These are phyloP conservation scores for Basipetospora chlamydospora DNA, from an alignment of 2,329 filamentous ascomycete genomes.

Conservation along the genomic window DNA sequence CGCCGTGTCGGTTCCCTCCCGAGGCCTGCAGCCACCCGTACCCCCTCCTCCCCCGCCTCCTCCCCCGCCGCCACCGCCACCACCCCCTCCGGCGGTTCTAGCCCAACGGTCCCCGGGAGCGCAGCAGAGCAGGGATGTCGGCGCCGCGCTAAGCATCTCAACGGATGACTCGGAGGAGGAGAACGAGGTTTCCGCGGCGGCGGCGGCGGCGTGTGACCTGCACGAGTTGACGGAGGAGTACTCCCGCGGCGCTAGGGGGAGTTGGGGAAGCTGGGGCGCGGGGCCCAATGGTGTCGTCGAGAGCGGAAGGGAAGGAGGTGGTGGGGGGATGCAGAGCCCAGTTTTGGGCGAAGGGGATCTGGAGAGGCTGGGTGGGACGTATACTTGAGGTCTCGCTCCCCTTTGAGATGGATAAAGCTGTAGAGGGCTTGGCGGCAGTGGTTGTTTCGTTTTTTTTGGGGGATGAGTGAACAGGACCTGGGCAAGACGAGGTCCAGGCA, in stretches of 20 bases:
- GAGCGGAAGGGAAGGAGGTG: slow-evolving; percentile 4
- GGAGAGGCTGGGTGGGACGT: slow-evolving; percentile 15
- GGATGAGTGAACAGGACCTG: no score
- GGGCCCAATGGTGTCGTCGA: slow-evolving; percentile 7
- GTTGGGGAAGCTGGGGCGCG: slow-evolving; percentile 19
- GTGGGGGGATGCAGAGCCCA: slow-evolving; percentile 7
- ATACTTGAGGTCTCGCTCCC: no score
- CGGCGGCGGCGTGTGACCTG: slow-evolving; percentile 15
- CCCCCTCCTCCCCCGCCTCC: neutral
- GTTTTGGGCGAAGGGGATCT: slow-evolving; percentile 13
- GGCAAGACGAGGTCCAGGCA: no score
- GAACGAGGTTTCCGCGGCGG: no score
- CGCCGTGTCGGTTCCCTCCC: neutral
- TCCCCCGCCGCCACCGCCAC: no score
- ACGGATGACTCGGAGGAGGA: no score
- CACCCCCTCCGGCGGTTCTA: no score
- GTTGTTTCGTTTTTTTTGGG: neutral
- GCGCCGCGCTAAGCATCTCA: slow-evolving; percentile 9
- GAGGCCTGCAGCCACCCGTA: neutral
- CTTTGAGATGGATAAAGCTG: no score
- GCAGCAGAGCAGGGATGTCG: slow-evolving; percentile 7
- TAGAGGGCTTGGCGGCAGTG: no score
- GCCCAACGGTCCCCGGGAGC: no score
- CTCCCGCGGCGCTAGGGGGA: slow-evolving; percentile 15
- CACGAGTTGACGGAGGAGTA: slow-evolving; percentile 17